Percentiles rank a stretch among this genome's conserved stretches.
These are phyloP conservation scores for Beta lomatogona DNA, from an alignment of 179 eudicot genomes.

Conservation along the genomic window DNA sequence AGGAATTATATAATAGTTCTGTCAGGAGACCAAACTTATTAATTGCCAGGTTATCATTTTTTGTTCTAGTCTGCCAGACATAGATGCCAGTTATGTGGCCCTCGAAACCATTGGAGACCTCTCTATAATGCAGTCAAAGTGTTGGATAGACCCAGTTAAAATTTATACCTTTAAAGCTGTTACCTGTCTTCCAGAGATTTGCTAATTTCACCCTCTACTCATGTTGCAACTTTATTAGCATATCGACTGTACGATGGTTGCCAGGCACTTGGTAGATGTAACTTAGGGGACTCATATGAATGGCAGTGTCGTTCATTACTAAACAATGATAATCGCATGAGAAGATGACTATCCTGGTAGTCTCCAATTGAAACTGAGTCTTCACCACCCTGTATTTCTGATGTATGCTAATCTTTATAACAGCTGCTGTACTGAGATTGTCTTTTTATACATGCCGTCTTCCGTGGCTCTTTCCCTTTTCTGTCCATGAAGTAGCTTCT, in stretches of 20 bases:
- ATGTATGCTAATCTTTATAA: neutral
- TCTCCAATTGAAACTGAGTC: neutral
- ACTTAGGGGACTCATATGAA: neutral
- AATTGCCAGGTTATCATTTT: neutral
- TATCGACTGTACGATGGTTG: neutral
- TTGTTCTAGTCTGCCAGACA: neutral
- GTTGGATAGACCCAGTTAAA: too few relatives aligned
- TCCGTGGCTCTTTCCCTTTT: neutral
- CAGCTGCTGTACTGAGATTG: neutral
- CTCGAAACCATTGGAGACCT: too few relatives aligned
- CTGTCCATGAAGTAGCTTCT: neutral
- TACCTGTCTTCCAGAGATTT: too few relatives aligned
- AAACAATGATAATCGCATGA: neutral
- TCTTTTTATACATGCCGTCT: neutral
- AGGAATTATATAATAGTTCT: too few relatives aligned
- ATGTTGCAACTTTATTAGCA: neutral
- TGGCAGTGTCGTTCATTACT: too few relatives aligned
- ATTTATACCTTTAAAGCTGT: too few relatives aligned
- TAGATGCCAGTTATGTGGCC: too few relatives aligned
- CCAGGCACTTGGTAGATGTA: neutral
- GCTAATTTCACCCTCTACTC: neutral
- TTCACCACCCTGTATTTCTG: neutral
- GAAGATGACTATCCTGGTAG: neutral
- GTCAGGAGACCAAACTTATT: neutral
- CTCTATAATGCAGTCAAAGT: too few relatives aligned